phyloP scores from a whole-genome alignment of 768 basidiomycete genomes.

The Boletus subcaerulescens region DNA sequence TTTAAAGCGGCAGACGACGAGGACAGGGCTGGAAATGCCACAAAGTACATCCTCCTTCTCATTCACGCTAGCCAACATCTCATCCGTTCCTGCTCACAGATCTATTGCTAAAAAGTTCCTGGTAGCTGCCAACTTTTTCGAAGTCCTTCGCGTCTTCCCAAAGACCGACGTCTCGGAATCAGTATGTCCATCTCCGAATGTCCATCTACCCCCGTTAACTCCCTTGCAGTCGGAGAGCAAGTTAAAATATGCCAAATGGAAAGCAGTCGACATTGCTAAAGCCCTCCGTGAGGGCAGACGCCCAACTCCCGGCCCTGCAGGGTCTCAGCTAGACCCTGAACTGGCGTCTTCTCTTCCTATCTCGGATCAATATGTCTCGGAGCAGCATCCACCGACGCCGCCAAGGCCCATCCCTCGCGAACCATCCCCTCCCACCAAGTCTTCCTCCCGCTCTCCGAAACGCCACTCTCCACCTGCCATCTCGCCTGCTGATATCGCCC shows the following conservation, averaged over 20 bases:
- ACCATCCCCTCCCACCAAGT: slow-evolving; percentile 21
- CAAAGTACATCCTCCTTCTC: slow-evolving; percentile 50
- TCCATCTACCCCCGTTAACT: slow-evolving; percentile 1
- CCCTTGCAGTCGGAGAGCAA: slow-evolving; percentile 72
- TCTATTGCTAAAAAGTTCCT: slow-evolving; percentile 93
- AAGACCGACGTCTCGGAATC: slow-evolving; percentile 54
- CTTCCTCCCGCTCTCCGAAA: slow-evolving; percentile 27
- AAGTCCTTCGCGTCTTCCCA: slow-evolving; percentile 78
- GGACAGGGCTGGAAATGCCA: slow-evolving; percentile 74
- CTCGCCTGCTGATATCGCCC: slow-evolving; percentile 27
- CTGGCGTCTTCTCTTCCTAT: slow-evolving; percentile 3
- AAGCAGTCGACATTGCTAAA: slow-evolving; percentile 92
- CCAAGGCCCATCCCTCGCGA: slow-evolving; percentile 26
- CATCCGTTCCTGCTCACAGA: slow-evolving; percentile 38
- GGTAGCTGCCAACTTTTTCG: slow-evolving; percentile 92
- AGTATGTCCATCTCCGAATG: slow-evolving; percentile 36
- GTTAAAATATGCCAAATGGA: slow-evolving; percentile 95
- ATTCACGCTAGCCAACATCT: slow-evolving; percentile 2
- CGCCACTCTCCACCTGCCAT: slow-evolving; percentile 33
- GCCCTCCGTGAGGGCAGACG: slow-evolving; percentile 91
- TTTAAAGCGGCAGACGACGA: slow-evolving; percentile 89
- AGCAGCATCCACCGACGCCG: slow-evolving; percentile 15
- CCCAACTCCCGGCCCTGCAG: slow-evolving; percentile 78
- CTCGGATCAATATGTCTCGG: slow-evolving; percentile 14
- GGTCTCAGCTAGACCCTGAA: slow-evolving; percentile 33